Conservation (phyloP, 805 yeast genomes). For the Cyberlindnera petersonii region DNA sequence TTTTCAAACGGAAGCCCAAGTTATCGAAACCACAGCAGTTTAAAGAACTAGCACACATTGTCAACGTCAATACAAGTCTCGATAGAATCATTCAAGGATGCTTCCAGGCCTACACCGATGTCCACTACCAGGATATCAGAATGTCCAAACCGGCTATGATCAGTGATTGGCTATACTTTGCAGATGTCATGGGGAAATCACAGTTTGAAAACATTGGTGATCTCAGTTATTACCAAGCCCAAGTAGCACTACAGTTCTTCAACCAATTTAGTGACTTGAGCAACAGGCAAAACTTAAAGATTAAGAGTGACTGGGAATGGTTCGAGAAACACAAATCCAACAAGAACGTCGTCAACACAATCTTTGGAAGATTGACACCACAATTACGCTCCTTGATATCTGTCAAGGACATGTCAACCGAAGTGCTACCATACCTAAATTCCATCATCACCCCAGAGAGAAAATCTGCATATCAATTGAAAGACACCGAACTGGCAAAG, state of each 20-base stretch:
- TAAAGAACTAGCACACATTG: slow-evolving; percentile 39
- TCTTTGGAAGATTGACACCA: slow-evolving; percentile 13
- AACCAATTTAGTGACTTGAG: slow-evolving; percentile 59
- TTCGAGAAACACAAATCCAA: slow-evolving; percentile 22
- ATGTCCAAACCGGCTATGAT: slow-evolving; percentile 54
- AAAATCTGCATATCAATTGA: slow-evolving; percentile 18
- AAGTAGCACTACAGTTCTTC: slow-evolving; percentile 60
- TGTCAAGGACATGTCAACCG: slow-evolving; percentile 21
- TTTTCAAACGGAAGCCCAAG: slow-evolving; percentile 53
- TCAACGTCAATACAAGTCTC: slow-evolving; percentile 45
- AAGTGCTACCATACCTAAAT: slow-evolving; percentile 35
- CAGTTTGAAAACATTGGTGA: slow-evolving; percentile 43
- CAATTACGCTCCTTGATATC: slow-evolving; percentile 16
- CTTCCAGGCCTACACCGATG: slow-evolving; percentile 59
- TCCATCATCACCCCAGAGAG: slow-evolving; percentile 28
- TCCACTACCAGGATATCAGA: slow-evolving; percentile 62
- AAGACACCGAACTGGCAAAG: slow-evolving; percentile 22
- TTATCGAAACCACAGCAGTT: slow-evolving; percentile 45
- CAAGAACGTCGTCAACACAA: slow-evolving; percentile 10
- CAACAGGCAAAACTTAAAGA: slow-evolving; percentile 32
- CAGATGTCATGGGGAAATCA: slow-evolving; percentile 51
- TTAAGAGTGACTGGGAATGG: slow-evolving; percentile 30
- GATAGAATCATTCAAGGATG: slow-evolving; percentile 72
- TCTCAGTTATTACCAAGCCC: slow-evolving; percentile 49
- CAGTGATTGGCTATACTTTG: slow-evolving; percentile 74